Base-by-base conservation (phyloP, 2,329 filamentous ascomycete species). In the Gyromitra esculenta region DNA sequence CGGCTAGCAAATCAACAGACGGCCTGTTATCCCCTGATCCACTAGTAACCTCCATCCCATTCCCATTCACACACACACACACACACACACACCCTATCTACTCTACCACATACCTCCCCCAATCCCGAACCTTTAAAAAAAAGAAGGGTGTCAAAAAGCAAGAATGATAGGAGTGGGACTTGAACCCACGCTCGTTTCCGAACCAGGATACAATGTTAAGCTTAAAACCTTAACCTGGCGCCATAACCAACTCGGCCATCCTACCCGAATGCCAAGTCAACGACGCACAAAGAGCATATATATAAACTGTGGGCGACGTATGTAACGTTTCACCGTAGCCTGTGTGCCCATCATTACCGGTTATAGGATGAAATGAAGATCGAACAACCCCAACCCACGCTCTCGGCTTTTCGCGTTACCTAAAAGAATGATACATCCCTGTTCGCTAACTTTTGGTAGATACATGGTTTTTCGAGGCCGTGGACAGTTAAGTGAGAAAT, bases 251-350 rank as follows among this genome's bases (percentile, higher is more conserved):
- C 75, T 77, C 75, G 71, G 71, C 75, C 71, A 77, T 75, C 75
- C 72, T 77, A 64, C 75, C 71, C 15, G 67, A 37, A 8, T 15
- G 35, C 2, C 18, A 1, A 99, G 25, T 31, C 25, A 4, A 31
- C 2, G 25, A 31, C 4, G 2, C 25, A 31, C 25, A 31, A 2
- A 31, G 2, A 31, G 25, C 25, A 21, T 21, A 21, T 21, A 21
- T 21, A 21, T 21, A 21, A 21, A 21, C 18, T 21, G 18, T 21
- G 1, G 18, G 18, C 18, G 1, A 21, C 18, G 1, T 21, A 21
- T 21, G 18, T 21, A 31, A 54, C 21, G 21, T 54, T 31, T 25
- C 18, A 54, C 18, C 18, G 13, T 54, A 9, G n/a, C 4, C 25
- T 9, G 50, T 52, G 50, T 52, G 4, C 18, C 15, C 13, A 43